A percentile compares a stretch with the other conserved stretches of the same genome.
These are phyloP conservation scores for Phytophthora kernoviae DNA, from an alignment of 352 stramenopile species.

Conservation along the genomic window DNA sequence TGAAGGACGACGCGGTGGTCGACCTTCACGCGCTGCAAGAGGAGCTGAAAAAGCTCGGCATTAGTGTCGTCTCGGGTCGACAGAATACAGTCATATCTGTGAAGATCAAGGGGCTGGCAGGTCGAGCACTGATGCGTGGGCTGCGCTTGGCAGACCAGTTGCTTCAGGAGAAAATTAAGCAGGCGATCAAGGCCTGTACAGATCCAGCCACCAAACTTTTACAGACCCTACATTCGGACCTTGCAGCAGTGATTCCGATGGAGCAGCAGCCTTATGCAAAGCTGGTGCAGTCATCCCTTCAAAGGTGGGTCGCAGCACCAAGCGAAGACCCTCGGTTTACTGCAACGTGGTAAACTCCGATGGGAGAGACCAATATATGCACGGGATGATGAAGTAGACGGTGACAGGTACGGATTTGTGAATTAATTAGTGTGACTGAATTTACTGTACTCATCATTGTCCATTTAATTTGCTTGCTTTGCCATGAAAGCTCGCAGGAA, in stretches of 20 bases:
- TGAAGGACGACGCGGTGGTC: constrained; percentile 5
- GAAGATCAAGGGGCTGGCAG: constrained; percentile 73
- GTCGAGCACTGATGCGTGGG: constrained; percentile 57
- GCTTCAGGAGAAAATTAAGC: constrained; percentile 77
- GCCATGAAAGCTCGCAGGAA: constrained; percentile 22
- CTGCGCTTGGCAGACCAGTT: constrained; percentile 70
- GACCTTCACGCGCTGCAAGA: constrained; percentile 70
- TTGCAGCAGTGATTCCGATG: constrained; percentile 50
- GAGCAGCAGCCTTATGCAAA: constrained; percentile 74
- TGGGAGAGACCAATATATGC: constrained; percentile 81
- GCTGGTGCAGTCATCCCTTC: constrained; percentile 48
- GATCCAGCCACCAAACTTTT: constrained; percentile 54
- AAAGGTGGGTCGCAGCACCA: constrained; percentile 77
- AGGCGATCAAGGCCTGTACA: constrained; percentile 56
- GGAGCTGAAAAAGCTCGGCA: constrained; percentile 82
- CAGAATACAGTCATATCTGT: constrained; percentile 82
- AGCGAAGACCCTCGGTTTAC: constrained; percentile 65
- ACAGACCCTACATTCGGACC: constrained; percentile 86
- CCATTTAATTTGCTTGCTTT: constrained; percentile 4
- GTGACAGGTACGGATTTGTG: constrained; percentile 20
- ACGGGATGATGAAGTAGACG: constrained; percentile 28
- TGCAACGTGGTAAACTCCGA: constrained; percentile 78
- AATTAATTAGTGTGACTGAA: not conserved
- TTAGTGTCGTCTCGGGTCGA: constrained; percentile 70
- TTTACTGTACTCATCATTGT: not conserved